phyloP scores from a whole-genome alignment of 176 grass and related monocot species.

The Dactylis glomerata region DNA sequence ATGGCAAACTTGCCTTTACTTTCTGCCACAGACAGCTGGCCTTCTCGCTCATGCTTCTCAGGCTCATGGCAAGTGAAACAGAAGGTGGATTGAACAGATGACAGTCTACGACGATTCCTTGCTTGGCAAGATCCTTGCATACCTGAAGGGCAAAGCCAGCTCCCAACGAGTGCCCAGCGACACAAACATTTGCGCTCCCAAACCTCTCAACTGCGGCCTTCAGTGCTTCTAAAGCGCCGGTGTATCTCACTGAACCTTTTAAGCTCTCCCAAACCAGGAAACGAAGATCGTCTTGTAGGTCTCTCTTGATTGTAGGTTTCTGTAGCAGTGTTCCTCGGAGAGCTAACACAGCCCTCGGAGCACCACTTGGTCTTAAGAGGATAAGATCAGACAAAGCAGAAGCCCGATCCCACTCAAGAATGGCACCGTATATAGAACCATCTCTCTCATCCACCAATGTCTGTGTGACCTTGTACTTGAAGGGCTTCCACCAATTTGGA shows the following conservation, averaged over 20 bases:
- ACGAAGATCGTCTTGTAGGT: constrained; percentile 80
- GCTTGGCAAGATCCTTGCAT: constrained; percentile 76
- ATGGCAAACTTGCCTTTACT: constrained; percentile 50
- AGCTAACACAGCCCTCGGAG: constrained; percentile 67
- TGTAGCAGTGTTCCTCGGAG: constrained; percentile 78
- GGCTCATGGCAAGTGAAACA: constrained; percentile 79
- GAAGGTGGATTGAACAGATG: constrained; percentile 94
- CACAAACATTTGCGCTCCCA: constrained; percentile 60
- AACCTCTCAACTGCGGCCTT: constrained; percentile 52
- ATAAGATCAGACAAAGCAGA: constrained; percentile 74
- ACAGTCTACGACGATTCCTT: constrained; percentile 78
- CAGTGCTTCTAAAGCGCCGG: constrained; percentile 58
- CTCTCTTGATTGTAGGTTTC: constrained; percentile 70
- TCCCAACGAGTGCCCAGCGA: constrained; percentile 78
- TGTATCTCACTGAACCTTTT: constrained; percentile 72
- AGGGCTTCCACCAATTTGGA: constrained; percentile 89
- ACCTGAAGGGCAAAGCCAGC: constrained; percentile 82
- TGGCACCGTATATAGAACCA: constrained; percentile 75
- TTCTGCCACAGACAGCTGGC: constrained; percentile 67
- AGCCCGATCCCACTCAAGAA: constrained; percentile 82
- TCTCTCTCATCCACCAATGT: constrained; percentile 79
- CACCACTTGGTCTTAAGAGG: constrained; percentile 64
- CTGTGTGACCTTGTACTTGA: constrained; percentile 78
- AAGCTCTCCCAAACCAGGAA: constrained; percentile 84
- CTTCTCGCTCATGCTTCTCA: constrained; percentile 77